Conservation (phyloP, 495 filamentous ascomycete genomes). For the Gamarada debralockiae region DNA sequence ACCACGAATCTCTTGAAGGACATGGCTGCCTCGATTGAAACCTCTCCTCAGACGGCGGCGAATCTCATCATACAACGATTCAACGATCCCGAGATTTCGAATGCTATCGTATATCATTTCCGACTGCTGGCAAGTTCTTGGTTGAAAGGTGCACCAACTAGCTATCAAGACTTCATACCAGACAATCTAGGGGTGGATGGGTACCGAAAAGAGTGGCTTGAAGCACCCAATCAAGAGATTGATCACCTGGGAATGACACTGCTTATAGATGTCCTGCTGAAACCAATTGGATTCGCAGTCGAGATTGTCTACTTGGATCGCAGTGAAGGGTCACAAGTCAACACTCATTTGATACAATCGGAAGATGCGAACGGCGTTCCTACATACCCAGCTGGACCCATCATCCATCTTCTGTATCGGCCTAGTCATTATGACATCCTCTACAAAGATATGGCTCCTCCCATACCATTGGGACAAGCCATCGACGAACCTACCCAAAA, state of each 20-base stretch:
- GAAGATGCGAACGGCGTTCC: conserved; percentile 45
- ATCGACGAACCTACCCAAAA: conserved; percentile 43
- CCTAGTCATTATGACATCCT: conserved; percentile 91
- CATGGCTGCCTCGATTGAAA: conserved; percentile 47
- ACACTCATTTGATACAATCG: conserved; percentile 66
- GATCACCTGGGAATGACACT: conserved; percentile 80
- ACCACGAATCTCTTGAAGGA: conserved; percentile 61
- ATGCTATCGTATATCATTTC: conserved; percentile 63
- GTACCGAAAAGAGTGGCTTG: conserved; percentile 68
- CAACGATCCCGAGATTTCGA: conserved; percentile 63
- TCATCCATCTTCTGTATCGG: conserved; percentile 52
- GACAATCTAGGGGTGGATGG: conserved; percentile 52
- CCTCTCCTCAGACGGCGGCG: conserved; percentile 49
- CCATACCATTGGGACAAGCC: conserved; percentile 40
- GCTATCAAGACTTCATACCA: conserved; percentile 68
- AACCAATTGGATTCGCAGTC: conserved; percentile 72
- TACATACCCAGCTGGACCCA: conserved; percentile 37
- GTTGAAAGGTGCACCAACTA: conserved; percentile 69
- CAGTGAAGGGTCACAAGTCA: conserved; percentile 75
- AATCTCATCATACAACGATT: conserved; percentile 65
- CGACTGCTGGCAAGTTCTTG: conserved; percentile 83
- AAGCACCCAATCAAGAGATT: conserved; percentile 76
- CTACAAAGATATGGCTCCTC: conserved; percentile 55
- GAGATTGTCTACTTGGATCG: conserved; percentile 92
- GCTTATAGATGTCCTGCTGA: conserved; percentile 74